phyloP scores from a whole-genome alignment of 2,329 filamentous ascomycete genomes.

The Microascus cirrosus region DNA sequence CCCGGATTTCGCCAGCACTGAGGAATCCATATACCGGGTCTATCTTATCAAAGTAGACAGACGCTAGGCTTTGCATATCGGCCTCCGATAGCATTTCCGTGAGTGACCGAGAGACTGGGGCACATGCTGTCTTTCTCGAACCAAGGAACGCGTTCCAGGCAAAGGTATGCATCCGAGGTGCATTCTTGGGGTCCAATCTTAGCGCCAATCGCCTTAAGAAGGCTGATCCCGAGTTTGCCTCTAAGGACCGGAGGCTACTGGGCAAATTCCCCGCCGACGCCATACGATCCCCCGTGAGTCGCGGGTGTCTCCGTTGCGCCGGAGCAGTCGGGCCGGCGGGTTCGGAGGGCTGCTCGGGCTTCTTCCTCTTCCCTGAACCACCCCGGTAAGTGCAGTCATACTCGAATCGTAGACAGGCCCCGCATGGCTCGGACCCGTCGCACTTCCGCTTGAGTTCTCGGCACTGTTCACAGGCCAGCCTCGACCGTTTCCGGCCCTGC shows the following conservation, averaged over 20 bases:
- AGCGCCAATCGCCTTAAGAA: slow-evolving; percentile 42
- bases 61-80: slow-evolving; percentile 32
- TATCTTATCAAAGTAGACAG: slow-evolving; percentile 40
- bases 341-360: background rate
- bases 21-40: slow-evolving; percentile 41
- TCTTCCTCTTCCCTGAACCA: slow-evolving; percentile 9
- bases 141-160: slow-evolving; percentile 38
- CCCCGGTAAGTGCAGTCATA: slow-evolving; percentile 38
- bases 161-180: slow-evolving; percentile 41
- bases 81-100: slow-evolving; percentile 32
- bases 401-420: slow-evolving; percentile 39
- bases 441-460: slow-evolving; percentile 45
- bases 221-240: slow-evolving; percentile 46
- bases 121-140: slow-evolving; percentile 15
- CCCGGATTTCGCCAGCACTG: slow-evolving; percentile 17
- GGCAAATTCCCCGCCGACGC: slow-evolving; percentile 10
- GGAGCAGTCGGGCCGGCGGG: background rate
- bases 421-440: slow-evolving; percentile 39
- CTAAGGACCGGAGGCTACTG: slow-evolving; percentile 27
- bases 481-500: slow-evolving; percentile 23
- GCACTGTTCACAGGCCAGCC: slow-evolving; percentile 36
- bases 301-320: background rate
- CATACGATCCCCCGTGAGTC: background rate
- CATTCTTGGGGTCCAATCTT: slow-evolving; percentile 38
- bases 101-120: slow-evolving; percentile 21